Conservation (phyloP, 257 asterid species). For the Solanum sitiens region DNA sequence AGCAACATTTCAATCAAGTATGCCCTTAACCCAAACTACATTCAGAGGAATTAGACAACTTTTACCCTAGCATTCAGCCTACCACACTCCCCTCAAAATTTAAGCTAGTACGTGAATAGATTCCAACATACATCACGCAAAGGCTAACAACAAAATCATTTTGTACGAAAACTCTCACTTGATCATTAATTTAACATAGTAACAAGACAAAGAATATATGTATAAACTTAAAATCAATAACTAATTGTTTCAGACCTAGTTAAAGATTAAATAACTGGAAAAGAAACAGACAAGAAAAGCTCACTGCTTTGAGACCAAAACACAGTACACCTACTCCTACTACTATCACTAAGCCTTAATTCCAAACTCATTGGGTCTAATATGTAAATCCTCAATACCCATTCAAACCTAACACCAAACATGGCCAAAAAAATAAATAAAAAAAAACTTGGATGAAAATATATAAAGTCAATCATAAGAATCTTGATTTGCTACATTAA, state of each 20-base stretch:
- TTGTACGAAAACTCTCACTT: not conserved
- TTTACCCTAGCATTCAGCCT: not conserved
- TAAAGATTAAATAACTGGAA: not conserved
- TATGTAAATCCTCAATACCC: not conserved
- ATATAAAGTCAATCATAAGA: not conserved
- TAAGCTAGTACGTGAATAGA: not conserved
- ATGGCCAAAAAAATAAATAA: not conserved
- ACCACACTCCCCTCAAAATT: not conserved
- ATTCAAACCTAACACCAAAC: not conserved
- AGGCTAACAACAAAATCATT: not conserved
- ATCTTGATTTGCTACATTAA: not conserved
- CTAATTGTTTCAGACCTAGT: not conserved
- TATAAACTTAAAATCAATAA: not conserved
- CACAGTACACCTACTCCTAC: not conserved
- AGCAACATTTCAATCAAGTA: not conserved
- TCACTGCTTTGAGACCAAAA: not conserved
- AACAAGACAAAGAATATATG: not conserved
- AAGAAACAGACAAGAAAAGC: not conserved
- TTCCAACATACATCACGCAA: not conserved
- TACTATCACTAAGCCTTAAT: not conserved
- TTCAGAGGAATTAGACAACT: not conserved
- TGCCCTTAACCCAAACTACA: not conserved
- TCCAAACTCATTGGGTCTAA: not conserved
- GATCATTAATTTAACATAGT: not conserved
- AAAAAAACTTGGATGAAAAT: not conserved